Conservation (phyloP, 139 green algal genomes). For the Chlorokybus atmophyticus region DNA sequence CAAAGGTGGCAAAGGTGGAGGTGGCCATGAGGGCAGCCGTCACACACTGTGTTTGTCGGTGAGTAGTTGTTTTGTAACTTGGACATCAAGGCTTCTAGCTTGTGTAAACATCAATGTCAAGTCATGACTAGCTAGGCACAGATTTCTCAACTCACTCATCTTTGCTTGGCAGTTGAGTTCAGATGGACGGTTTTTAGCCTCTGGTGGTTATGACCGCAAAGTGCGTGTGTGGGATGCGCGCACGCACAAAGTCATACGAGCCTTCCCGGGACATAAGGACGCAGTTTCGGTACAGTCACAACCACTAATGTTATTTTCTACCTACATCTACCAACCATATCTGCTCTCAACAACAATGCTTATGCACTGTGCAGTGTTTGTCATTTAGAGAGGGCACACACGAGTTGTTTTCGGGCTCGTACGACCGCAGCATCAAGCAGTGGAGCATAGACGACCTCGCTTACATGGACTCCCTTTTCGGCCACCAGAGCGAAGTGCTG, state of each 20-base stretch:
- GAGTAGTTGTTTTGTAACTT: too few relatives aligned
- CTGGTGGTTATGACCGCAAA: constrained; percentile 57
- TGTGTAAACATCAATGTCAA: too few relatives aligned
- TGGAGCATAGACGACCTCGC: constrained; percentile 83
- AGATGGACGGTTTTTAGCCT: constrained; percentile 58
- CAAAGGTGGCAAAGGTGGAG: too few relatives aligned
- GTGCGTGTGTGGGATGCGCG: constrained; percentile 74
- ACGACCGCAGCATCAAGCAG: constrained; percentile 71
- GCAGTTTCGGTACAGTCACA: constrained; percentile 31
- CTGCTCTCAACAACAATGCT: neutral
- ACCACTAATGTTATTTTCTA: neutral
- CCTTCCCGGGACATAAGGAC: constrained; percentile 57
- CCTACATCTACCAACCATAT: neutral
- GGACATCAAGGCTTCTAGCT: too few relatives aligned
- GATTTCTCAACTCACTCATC: too few relatives aligned
- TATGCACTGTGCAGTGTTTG: constrained; percentile 30
- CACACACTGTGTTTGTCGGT: too few relatives aligned
- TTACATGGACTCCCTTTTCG: constrained; percentile 86
- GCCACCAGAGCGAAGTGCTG: constrained; percentile 47
- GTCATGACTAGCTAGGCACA: too few relatives aligned
- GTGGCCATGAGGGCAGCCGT: too few relatives aligned
- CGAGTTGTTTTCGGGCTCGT: constrained; percentile 56
- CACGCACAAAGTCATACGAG: constrained; percentile 29
- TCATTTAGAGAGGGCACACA: constrained; percentile 68
- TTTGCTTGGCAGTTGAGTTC: constrained; percentile 30